These are phyloP conservation scores for Malus hybrid DNA, from an alignment of 331 rosid genomes.

Conservation along the genomic window DNA sequence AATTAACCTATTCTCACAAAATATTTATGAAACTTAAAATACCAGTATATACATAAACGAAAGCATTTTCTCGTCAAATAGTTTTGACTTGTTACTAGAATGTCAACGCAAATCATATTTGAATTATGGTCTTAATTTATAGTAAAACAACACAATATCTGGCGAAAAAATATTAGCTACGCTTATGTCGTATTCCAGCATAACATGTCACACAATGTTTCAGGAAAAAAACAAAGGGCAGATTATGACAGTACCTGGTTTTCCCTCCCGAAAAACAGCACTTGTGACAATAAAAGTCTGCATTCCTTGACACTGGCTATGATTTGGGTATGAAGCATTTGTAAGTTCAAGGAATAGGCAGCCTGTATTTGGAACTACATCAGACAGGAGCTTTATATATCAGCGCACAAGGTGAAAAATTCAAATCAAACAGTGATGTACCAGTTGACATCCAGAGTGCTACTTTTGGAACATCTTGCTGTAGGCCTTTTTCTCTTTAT, in stretches of 20 bases:
- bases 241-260: not conserved
- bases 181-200: not conserved
- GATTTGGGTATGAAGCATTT: not conserved
- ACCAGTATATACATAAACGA: not conserved
- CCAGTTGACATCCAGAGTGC: slow-evolving; percentile 24
- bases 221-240: not conserved
- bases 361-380: not conserved
- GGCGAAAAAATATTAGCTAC: not conserved
- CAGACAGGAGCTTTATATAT: not conserved
- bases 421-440: slow-evolving; percentile 8
- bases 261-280: slow-evolving; percentile 10
- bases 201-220: not conserved
- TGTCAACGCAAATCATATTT: not conserved
- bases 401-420: not conserved
- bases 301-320: slow-evolving; percentile 9
- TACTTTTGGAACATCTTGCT: slow-evolving; percentile 72
- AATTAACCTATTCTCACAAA: too few relatives aligned
- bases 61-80: not conserved
- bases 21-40: not conserved
- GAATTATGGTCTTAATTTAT: not conserved
- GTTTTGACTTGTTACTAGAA: too few relatives aligned
- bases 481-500: slow-evolving; percentile 65
- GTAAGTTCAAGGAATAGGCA: not conserved
- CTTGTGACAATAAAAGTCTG: not conserved
- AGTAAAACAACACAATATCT: not conserved